Base-by-base conservation (phyloP, 176 grass and related monocot genomes). In the Triticum timopheevii region DNA sequence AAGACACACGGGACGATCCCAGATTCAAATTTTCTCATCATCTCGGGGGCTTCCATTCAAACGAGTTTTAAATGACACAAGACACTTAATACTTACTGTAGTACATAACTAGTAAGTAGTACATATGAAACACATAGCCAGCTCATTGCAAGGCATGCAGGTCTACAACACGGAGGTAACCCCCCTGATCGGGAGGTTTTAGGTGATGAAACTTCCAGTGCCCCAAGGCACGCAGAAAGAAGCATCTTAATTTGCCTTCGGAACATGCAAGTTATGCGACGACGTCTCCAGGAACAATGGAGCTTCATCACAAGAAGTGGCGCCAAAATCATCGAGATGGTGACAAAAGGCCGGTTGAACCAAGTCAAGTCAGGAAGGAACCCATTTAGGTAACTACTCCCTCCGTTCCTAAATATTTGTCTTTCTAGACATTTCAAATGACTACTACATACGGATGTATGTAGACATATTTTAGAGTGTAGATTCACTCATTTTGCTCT, bases 11-110 rank as follows among this genome's bases (percentile, higher is more conserved):
- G 16, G 50, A 2, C 16, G 1, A 54, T 54, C 64, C 64, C 13
- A 66, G 66, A 4, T 20, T 69, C 17, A 69, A 13, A 72, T 42
- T 42, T 6, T 23, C 20, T 40, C 13, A 50, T 33, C 56, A 77
- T 39, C 44, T 23, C 76, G 63, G 38, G 38, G 3, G 62, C 30
- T 44, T 34, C 24, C 72, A 33, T 31, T 62, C 38, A 77, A 77
- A 69, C 83, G 62, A 25, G 39, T 13, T 65, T n/a, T 5, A 82
- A 23, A 72, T 82, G 56, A 71, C 54, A 86, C 39, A 8, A 86
- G 40, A 17, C 76, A 44, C 45, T 2, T n/a, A 17, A 49, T 31
- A 31, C 31, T 31, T 31, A n/a, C n/a, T n/a, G n/a, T n/a, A 31
- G 31, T 31, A 31, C 31, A 31, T 31, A 31, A 31, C 31, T 31